These are phyloP conservation scores for Rickenella mellea DNA, from an alignment of 768 basidiomycete genomes.

Conservation along the genomic window DNA sequence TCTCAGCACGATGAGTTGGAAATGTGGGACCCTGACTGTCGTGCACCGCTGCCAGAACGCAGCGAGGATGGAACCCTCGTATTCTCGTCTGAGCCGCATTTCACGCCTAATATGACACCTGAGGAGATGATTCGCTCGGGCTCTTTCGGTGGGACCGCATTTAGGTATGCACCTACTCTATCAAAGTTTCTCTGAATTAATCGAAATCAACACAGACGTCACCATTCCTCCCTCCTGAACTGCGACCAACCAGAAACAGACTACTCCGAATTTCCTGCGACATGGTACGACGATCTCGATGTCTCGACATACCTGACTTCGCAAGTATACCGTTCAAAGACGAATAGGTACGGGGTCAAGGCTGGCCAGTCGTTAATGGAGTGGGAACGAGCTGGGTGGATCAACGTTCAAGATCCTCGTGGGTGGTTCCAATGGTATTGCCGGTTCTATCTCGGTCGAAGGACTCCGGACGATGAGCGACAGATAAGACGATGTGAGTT, in stretches of 20 bases:
- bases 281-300: background rate
- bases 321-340: background rate
- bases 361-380: background rate
- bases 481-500: constrained; percentile 1
- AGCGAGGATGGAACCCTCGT: background rate
- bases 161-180: background rate
- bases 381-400: constrained; percentile 1
- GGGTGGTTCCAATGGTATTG: constrained; percentile 4
- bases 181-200: no score
- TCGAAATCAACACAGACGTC: background rate
- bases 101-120: constrained; percentile 1
- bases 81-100: background rate
- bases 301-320: background rate
- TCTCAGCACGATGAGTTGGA: no score
- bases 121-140: background rate
- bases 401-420: background rate
- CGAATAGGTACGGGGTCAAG: constrained; percentile 1
- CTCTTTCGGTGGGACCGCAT: constrained; percentile 1
- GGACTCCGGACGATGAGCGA: constrained; percentile 1
- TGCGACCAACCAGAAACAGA: background rate
- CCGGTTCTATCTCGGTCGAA: constrained; percentile 1
- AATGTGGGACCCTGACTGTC: no score
- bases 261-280: background rate
- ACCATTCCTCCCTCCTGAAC: background rate
- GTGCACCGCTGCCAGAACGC: background rate